Conservation (phyloP, 2,329 filamentous ascomycete genomes). For the Colletotrichum salicis region DNA sequence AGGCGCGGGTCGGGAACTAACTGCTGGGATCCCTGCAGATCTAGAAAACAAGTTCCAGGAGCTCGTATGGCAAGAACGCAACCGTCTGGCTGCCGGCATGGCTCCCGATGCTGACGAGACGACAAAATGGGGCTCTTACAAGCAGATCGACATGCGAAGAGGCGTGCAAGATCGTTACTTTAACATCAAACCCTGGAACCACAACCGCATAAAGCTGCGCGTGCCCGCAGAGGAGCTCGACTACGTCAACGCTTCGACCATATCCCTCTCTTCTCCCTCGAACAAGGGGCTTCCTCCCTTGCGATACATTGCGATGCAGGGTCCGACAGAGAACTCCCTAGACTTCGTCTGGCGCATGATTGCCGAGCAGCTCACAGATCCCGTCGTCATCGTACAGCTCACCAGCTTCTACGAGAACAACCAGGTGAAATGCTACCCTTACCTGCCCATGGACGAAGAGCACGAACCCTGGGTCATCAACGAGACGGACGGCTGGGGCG, state of each 20-base stretch:
- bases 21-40: slow-evolving; percentile 26
- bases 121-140: slow-evolving; percentile 47
- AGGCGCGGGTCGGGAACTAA: slow-evolving; percentile 20
- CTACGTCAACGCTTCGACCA: slow-evolving; percentile 86
- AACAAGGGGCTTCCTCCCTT: slow-evolving; percentile 52
- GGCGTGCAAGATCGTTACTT: slow-evolving; percentile 79
- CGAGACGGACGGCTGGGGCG: slow-evolving; percentile 70
- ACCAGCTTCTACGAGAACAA: slow-evolving; percentile 86
- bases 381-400: slow-evolving; percentile 91
- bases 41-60: slow-evolving; percentile 59
- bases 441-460: slow-evolving; percentile 75
- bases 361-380: slow-evolving; percentile 76
- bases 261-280: slow-evolving; percentile 62
- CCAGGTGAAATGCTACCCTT: slow-evolving; percentile 87
- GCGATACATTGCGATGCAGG: slow-evolving; percentile 92
- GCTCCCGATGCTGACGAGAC: slow-evolving; percentile 48
- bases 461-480: slow-evolving; percentile 68
- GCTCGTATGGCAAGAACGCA: slow-evolving; percentile 63
- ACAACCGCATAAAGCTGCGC: slow-evolving; percentile 83
- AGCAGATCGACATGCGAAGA: slow-evolving; percentile 47
- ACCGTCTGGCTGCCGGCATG: slow-evolving; percentile 54
- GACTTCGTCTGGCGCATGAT: slow-evolving; percentile 97
- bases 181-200: slow-evolving; percentile 90
- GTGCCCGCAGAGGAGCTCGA: slow-evolving; percentile 79
- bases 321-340: slow-evolving; percentile 80